phyloP scores from a whole-genome alignment of 345 rosid species.

The Streptanthus diversifolius region DNA sequence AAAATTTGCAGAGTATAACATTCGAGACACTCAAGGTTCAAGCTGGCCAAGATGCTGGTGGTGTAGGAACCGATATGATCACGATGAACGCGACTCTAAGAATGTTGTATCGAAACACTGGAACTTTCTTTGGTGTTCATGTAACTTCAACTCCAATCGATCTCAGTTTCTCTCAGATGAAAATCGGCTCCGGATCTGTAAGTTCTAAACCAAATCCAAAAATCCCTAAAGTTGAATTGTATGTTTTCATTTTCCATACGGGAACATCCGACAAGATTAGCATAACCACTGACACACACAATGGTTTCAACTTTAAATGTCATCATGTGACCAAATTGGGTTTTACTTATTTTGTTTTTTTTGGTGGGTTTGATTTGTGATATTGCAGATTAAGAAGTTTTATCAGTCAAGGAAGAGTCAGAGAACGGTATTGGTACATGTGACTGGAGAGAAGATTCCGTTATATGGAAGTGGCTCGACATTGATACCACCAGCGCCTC shows the following conservation, averaged over 20 bases:
- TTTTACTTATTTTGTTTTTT: background rate
- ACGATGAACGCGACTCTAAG: constrained; percentile 69
- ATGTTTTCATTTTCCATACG: no score
- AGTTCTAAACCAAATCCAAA: no score
- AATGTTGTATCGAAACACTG: constrained; percentile 75
- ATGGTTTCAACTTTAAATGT: background rate
- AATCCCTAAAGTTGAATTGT: no score
- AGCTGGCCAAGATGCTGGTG: constrained; percentile 87
- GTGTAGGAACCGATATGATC: constrained; percentile 92
- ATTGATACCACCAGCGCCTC: constrained; percentile 52
- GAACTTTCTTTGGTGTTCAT: constrained; percentile 93
- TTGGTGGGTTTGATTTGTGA: background rate
- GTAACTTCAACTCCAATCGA: constrained; percentile 76
- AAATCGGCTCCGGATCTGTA: constrained; percentile 77
- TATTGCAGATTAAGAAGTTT: constrained; percentile 66
- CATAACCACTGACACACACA: background rate
- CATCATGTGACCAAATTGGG: background rate
- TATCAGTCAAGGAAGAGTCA: constrained; percentile 81
- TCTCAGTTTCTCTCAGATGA: constrained; percentile 58
- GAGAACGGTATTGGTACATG: constrained; percentile 47
- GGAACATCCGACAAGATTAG: no score
- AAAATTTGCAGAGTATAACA: constrained; percentile 56
- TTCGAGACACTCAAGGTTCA: constrained; percentile 76
- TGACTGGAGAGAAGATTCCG: constrained; percentile 69
- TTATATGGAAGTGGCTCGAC: constrained; percentile 83